Base-by-base conservation (phyloP, 306 rosid genomes). In the Mucuna pruriens region DNA sequence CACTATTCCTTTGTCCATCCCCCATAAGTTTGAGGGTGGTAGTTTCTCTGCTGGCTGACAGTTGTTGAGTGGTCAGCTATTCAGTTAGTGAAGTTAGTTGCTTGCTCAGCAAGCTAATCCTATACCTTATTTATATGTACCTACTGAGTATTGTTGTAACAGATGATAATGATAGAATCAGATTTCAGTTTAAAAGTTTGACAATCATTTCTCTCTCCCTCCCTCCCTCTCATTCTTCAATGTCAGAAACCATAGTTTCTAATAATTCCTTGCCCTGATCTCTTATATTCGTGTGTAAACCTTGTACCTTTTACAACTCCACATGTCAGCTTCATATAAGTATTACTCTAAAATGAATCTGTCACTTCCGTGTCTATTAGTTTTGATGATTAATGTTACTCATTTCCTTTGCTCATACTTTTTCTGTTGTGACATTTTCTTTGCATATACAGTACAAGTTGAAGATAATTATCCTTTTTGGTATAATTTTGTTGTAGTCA, bases 401-500 rank as follows among this genome's bases (percentile, higher is more conserved):
- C 58, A 48, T 79, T 76, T 40, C 74, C 39, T 25, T 84, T 66
- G 36, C 55, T 15, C 19, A 19, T 42, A 31, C 46, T 20, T 71
- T 46, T 25, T 46, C 61, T 48, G 72, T 61, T 6, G 46, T 23
- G 31, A 61, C 3, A 7, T 72, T 75, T 69, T 79, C 20, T 48
- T 80, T 67, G 26, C 51, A 13, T 58, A 26, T 45, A 51, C 52
- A 44, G 38, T 51, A 22, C 19, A 64, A 82, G 48, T 63, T 73
- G 23, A 73, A 63, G 75, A 49, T 84, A 84, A 75, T 74, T 23
- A 15, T 33, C 45, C 44, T 34, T 76, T 88, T 81, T 40, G 38
- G 44, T 80, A 62, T 71, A 20, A 76, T 61, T 82, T 46, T 87
- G 74, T 23, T 76, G 67, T 80, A 95, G 97, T 91, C 97, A 78